A percentile compares a stretch with the other conserved stretches of the same genome.
These are phyloP conservation scores for Ananas comosus DNA, from an alignment of 176 grass and related monocot species.

Conservation along the genomic window DNA sequence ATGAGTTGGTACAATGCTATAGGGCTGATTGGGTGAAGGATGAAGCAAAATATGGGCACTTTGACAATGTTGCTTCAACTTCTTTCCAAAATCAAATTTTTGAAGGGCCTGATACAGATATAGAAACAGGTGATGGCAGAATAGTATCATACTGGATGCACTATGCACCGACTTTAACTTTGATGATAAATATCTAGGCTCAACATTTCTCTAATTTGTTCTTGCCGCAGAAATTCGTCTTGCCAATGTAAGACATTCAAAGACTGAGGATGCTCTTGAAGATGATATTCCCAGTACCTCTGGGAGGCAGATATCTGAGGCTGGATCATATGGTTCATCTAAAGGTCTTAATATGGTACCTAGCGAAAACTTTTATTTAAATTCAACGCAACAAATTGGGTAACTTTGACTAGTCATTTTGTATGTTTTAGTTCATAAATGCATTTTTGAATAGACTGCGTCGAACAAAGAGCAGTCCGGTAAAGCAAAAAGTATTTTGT, in stretches of 20 bases:
- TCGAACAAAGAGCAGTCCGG: not conserved
- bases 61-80: slow-evolving; percentile 45
- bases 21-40: slow-evolving; percentile 93
- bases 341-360: slow-evolving; percentile 9
- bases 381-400: not conserved
- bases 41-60: slow-evolving; percentile 80
- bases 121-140: slow-evolving; percentile 52
- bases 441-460: not conserved
- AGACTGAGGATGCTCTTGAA: slow-evolving; percentile 43
- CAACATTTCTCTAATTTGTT: slow-evolving; percentile 11
- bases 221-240: slow-evolving; percentile 66
- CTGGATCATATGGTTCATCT: slow-evolving; percentile 31
- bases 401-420: not conserved
- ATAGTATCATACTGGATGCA: not conserved
- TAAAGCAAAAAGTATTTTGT: not conserved
- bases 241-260: slow-evolving; percentile 66
- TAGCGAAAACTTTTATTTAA: slow-evolving; percentile 8
- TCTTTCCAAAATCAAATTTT: slow-evolving; percentile 93
- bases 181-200: not conserved
- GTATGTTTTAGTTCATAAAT: not conserved
- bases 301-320: slow-evolving; percentile 65
- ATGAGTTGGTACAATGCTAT: slow-evolving; percentile 87
- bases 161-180: too few relatives aligned
- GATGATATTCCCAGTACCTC: slow-evolving; percentile 92
- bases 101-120: slow-evolving; percentile 90